Evolutionary conservation across 75 land plant genomes (phyloP).

Genomic region (Gnetum montanum): DNA sequence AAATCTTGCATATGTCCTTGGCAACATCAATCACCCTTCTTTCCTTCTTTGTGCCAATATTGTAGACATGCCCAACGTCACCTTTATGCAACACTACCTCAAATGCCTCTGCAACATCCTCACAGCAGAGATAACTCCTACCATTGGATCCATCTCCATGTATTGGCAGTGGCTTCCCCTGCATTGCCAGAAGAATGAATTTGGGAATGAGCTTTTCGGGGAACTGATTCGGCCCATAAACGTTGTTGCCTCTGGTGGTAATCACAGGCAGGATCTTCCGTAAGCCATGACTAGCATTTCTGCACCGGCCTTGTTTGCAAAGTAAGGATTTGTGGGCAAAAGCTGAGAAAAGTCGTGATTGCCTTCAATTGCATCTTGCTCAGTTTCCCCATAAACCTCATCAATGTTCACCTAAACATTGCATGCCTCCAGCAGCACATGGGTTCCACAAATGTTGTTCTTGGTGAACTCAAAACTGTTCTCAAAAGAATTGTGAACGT

Average conservation of each 20-base stretch:
- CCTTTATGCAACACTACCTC: slow-evolving; percentile 44
- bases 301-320: slow-evolving; percentile 5
- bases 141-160: slow-evolving; percentile 49
- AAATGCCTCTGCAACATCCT: slow-evolving; percentile 51
- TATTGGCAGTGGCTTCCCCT: slow-evolving; percentile 30
- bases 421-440: slow-evolving; percentile 73
- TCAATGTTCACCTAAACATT: slow-evolving; percentile 21
- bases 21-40: slow-evolving; percentile 42
- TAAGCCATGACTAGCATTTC: slow-evolving; percentile 58
- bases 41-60: slow-evolving; percentile 34
- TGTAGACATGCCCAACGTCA: slow-evolving; percentile 37
- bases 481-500: slow-evolving; percentile 72
- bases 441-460: slow-evolving; percentile 74
- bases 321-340: not conserved
- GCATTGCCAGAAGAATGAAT: slow-evolving; percentile 42
- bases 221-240: slow-evolving; percentile 49
- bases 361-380: slow-evolving; percentile 2
- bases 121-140: slow-evolving; percentile 38
- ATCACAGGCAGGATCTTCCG: slow-evolving; percentile 40
- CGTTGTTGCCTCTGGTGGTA: slow-evolving; percentile 49
- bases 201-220: slow-evolving; percentile 56
- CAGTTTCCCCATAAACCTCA: slow-evolving; percentile 6
- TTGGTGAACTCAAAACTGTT: slow-evolving; percentile 75
- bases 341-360: slow-evolving; percentile 7
- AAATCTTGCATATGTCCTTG: slow-evolving; percentile 34